Percentiles rank a stretch among this genome's conserved stretches.
Evolutionary conservation across 2,329 filamentous ascomycete genomes (phyloP).

Genomic region (Macroventuria anomochaeta): DNA sequence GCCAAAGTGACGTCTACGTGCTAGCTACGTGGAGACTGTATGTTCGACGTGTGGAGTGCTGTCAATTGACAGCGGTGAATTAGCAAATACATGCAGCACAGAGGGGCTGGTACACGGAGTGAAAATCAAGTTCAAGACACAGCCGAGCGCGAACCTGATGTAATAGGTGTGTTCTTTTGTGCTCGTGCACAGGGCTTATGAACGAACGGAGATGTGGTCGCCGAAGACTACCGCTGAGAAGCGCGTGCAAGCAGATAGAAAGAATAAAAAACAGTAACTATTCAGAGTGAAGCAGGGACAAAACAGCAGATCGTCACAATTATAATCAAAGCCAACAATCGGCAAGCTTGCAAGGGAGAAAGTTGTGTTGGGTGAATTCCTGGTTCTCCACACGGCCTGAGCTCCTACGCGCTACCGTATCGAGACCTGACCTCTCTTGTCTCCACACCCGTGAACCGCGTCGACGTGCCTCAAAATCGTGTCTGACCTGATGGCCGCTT

Average conservation of each 20-base stretch:
- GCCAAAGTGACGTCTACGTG: conserved; percentile 20
- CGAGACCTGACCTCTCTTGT: conserved; percentile 23
- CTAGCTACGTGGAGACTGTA: conserved; percentile 18
- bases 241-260: neutral
- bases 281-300: neutral
- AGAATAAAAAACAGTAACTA: neutral
- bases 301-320: neutral
- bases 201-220: conserved; percentile 21
- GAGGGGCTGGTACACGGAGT: conserved; percentile 46
- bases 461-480: conserved; percentile 39
- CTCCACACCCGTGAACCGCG: conserved; percentile 38
- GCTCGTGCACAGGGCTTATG: conserved; percentile 40
- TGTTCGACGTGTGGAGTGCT: conserved; percentile 29
- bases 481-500: conserved; percentile 48
- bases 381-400: conserved; percentile 30
- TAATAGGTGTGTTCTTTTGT: conserved; percentile 33
- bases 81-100: conserved; percentile 34
- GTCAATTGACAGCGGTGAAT: conserved; percentile 33
- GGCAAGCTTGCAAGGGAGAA: conserved; percentile 19
- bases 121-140: conserved; percentile 35
- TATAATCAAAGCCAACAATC: conserved; percentile 1
- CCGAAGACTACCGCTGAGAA: conserved; percentile 19
- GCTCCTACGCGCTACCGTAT: conserved; percentile 30
- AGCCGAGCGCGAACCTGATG: conserved; percentile 40
- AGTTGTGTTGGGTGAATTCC: conserved; percentile 26